A percentile compares a stretch with the other conserved stretches of the same genome.
Evolutionary conservation across 768 basidiomycete genomes (phyloP).

Genomic region (Boletus patriciae): DNA sequence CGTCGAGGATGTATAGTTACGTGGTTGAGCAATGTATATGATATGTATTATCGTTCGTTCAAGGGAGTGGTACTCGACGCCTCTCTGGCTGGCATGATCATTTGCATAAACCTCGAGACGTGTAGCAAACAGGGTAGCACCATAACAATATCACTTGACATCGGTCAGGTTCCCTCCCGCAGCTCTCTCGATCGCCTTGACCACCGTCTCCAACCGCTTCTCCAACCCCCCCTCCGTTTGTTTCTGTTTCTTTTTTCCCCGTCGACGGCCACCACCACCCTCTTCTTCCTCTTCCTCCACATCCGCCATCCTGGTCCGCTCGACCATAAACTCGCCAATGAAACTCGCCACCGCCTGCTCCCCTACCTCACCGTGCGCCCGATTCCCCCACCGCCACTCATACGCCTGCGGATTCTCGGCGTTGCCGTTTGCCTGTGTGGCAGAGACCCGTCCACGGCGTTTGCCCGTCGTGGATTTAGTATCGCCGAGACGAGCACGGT

Average conservation of each 20-base stretch:
- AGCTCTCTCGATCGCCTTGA: slow-evolving; percentile 26
- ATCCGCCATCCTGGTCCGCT: slow-evolving; percentile 15
- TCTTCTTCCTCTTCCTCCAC: slow-evolving; percentile 21
- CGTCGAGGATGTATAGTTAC: slow-evolving; percentile 2
- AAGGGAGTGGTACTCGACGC: background rate
- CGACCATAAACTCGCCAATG: slow-evolving; percentile 73
- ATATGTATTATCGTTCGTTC: slow-evolving; percentile 5
- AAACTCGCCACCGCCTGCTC: slow-evolving; percentile 75
- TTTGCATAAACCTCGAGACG: background rate
- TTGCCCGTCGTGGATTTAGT: slow-evolving; percentile 47
- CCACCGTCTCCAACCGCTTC: slow-evolving; percentile 34
- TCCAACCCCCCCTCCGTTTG: slow-evolving; percentile 14
- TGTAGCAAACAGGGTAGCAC: no score
- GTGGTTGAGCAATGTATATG: slow-evolving; percentile 5
- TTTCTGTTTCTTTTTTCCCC: slow-evolving; percentile 21
- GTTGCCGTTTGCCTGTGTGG: slow-evolving; percentile 33
- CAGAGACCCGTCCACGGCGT: slow-evolving; percentile 55
- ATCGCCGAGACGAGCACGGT: slow-evolving; percentile 57
- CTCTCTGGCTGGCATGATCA: background rate
- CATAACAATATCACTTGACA: slow-evolving; percentile 14
- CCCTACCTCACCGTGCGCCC: slow-evolving; percentile 80
- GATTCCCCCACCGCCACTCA: slow-evolving; percentile 87
- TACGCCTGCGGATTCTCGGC: slow-evolving; percentile 31
- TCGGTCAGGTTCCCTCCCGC: slow-evolving; percentile 58
- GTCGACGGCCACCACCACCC: slow-evolving; percentile 2